Base-by-base conservation (phyloP, 1,284 basidiomycete genomes). In the Irpex sp. region DNA sequence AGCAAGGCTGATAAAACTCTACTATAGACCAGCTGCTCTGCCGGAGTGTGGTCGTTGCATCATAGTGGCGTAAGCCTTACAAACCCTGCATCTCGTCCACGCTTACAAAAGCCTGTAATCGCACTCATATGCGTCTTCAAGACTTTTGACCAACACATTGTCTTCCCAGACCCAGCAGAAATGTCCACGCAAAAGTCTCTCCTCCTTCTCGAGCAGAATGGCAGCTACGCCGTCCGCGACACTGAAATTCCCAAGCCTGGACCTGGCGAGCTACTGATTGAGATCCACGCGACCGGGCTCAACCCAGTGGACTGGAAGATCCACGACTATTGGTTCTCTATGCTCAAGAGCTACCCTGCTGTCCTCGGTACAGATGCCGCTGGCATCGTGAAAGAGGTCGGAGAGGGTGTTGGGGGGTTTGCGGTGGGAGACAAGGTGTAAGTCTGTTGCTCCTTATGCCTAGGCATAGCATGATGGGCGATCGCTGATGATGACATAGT, bases 371-470 rank as follows among this genome's bases (percentile, higher is more conserved):
- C 73, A 14, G 87, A 88, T 67, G 78, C 79, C 57, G 78, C 80
- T 49, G 86, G 87, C 6, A 73, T 78, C 3, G 79, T 87, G n/a
- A 78, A 78, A 35, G 73, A 76, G 55, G 69, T 86, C 45, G 85
- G 84, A 5, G 74, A 77, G 58, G 80, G 77, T 0, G 83, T 86
- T 16, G 73, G 73, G 1, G 68, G 73, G 48, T 77, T 86, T 68
- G 70, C 75, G 57, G 76, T 80, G 48, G 86, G 86, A 3, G 83
- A 87, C 67, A 76, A 77, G 67, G 81, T 87, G 82, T 83, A 72
- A 64, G 77, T 10, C n/a, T n/a, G n/a, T n/a, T n/a, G n/a, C n/a
- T n/a, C n/a, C n/a, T n/a, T n/a, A n/a, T n/a, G n/a, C n/a, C n/a
- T n/a, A 42, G 4, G 12, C 23, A 10, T 33, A 6, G 7, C 8